phyloP scores from a whole-genome alignment of 139 green algal species.

The Chloropicon primus region DNA sequence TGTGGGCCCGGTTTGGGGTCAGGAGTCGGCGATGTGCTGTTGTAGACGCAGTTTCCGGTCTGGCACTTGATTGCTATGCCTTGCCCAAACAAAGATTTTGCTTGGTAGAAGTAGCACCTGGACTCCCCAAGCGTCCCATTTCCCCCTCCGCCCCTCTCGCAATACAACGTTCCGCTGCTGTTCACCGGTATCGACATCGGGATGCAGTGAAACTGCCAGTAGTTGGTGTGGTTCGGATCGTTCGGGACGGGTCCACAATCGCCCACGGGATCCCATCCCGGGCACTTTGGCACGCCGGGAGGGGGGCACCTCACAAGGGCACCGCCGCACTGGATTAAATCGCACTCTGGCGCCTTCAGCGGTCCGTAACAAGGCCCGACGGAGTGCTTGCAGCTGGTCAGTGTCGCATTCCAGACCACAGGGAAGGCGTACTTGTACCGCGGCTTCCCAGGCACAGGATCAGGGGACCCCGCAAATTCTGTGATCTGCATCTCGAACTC shows the following conservation, averaged over 20 bases:
- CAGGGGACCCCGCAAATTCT: neutral
- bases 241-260: neutral
- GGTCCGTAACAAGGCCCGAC: neutral
- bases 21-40: neutral
- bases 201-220: neutral
- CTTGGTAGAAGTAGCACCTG: neutral
- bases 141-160: neutral
- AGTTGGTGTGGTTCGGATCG: neutral
- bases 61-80: neutral
- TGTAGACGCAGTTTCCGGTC: neutral
- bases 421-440: neutral
- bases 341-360: neutral
- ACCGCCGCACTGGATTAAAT: neutral
- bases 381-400: neutral
- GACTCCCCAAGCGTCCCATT: neutral
- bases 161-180: neutral
- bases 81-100: neutral
- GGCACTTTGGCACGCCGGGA: neutral
- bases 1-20: neutral
- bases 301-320: neutral
- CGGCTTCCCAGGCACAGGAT: neutral
- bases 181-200: neutral
- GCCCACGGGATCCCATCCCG: neutral
- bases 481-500: neutral
- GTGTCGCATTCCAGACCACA: neutral